phyloP scores from a whole-genome alignment of 305 asterid genomes.

The Solanum hybrid region DNA sequence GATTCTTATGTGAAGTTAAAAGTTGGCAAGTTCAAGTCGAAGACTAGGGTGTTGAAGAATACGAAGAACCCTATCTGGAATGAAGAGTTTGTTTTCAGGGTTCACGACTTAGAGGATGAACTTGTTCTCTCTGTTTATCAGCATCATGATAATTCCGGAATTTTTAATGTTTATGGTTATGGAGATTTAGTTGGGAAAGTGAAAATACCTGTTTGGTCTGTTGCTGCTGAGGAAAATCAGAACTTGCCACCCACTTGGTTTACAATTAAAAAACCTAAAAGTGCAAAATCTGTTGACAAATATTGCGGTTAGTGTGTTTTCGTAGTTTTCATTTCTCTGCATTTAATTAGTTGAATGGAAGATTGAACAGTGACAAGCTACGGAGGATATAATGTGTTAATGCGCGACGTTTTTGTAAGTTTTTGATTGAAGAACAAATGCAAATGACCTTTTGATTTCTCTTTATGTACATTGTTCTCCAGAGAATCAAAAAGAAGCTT shows the following conservation, averaged over 20 bases:
- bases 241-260: conserved; percentile 82
- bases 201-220: conserved; percentile 52
- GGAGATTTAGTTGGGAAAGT: conserved; percentile 61
- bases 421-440: neutral
- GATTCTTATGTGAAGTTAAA: conserved; percentile 56
- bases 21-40: conserved; percentile 60
- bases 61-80: conserved; percentile 58
- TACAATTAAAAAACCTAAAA: conserved; percentile 39
- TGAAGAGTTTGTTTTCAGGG: conserved; percentile 75
- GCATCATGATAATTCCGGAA: conserved; percentile 39
- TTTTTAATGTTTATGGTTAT: conserved; percentile 35
- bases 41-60: conserved; percentile 47
- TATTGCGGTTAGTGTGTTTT: conserved; percentile 41
- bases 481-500: no score
- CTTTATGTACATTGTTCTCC: neutral
- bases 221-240: conserved; percentile 56
- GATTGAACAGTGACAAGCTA: neutral
- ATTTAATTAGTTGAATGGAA: neutral
- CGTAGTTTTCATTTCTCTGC: no score
- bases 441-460: neutral
- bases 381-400: neutral
- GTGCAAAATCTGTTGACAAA: conserved; percentile 23
- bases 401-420: neutral
- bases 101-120: conserved; percentile 53
- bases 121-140: conserved; percentile 52